These are phyloP conservation scores for Camelina neglecta DNA, from an alignment of 345 rosid species.

Conservation along the genomic window DNA sequence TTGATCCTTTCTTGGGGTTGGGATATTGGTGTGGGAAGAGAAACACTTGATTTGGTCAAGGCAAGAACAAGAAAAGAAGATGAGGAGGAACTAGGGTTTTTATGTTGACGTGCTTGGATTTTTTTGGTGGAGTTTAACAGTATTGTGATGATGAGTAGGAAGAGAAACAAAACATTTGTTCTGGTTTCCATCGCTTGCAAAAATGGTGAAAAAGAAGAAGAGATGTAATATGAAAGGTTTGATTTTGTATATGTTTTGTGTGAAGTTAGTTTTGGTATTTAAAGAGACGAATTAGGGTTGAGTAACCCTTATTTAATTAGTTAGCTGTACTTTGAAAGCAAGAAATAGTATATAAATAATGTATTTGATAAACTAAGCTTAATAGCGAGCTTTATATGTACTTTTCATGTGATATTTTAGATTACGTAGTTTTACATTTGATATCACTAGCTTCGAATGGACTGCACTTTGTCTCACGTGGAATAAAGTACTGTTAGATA, in stretches of 20 bases:
- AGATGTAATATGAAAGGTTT: conserved; percentile 17
- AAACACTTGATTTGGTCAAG: conserved; percentile 52
- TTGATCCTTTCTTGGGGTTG: conserved; percentile 37
- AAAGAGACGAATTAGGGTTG: conserved; percentile 30
- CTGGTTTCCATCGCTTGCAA: conserved; percentile 31
- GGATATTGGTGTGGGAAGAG: conserved; percentile 49
- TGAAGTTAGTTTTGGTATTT: conserved; percentile 36
- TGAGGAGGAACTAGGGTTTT: conserved; percentile 40
- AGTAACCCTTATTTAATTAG: neutral
- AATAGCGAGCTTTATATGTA: conserved; percentile 10
- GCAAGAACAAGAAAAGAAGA: conserved; percentile 55
- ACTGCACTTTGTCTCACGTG: conserved; percentile 37
- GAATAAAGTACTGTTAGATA: conserved; percentile 18
- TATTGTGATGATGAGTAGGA: conserved; percentile 17
- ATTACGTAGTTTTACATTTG: conserved; percentile 16
- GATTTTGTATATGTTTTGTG: conserved; percentile 24
- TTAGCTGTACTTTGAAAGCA: conserved; percentile 8
- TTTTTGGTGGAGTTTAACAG: conserved; percentile 33
- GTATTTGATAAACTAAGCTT: conserved; percentile 23
- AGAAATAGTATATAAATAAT: neutral
- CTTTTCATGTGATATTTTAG: conserved; percentile 27
- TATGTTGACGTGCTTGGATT: conserved; percentile 48
- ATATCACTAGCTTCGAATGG: conserved; percentile 32
- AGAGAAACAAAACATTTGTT: conserved; percentile 40
- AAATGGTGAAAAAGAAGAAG: neutral